Conservation (phyloP, 1,139 yeast species). For the Kodamaea arcana region DNA sequence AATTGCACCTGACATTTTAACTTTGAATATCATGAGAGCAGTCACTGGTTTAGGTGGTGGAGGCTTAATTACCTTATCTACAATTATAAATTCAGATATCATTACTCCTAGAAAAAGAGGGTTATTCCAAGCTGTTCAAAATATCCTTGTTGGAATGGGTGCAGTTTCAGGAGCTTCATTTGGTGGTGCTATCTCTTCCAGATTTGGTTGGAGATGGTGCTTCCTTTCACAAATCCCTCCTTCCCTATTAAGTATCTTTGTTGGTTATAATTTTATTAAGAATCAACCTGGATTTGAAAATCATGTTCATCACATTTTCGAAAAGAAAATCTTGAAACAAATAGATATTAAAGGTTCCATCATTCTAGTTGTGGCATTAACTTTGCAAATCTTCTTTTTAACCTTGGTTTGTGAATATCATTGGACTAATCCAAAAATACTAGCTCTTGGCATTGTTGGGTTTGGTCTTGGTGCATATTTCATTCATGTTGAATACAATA, state of each 20-base stretch:
- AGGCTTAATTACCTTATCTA: slow-evolving; percentile 25
- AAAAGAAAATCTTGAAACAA: slow-evolving; percentile 7
- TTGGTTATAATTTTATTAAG: slow-evolving; percentile 15
- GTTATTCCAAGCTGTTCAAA: slow-evolving; percentile 25
- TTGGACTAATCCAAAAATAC: slow-evolving; percentile 17
- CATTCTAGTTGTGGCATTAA: slow-evolving; percentile 20
- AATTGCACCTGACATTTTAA: slow-evolving; percentile 8
- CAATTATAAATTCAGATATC: slow-evolving; percentile 28
- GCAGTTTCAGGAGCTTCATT: slow-evolving; percentile 24
- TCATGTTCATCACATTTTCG: slow-evolving; percentile 2
- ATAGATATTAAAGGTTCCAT: slow-evolving; percentile 20
- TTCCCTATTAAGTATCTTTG: slow-evolving; percentile 16
- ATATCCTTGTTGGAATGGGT: slow-evolving; percentile 22
- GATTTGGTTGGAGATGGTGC: slow-evolving; percentile 26
- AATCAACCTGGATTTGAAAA: slow-evolving; percentile 16
- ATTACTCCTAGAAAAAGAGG: slow-evolving; percentile 24
- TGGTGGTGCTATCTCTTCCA: slow-evolving; percentile 20
- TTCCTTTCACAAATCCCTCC: slow-evolving; percentile 14
- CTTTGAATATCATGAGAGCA: slow-evolving; percentile 15
- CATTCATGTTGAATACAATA: slow-evolving; percentile 21
- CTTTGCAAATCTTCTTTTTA: slow-evolving; percentile 25
- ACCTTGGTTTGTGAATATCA: slow-evolving; percentile 21
- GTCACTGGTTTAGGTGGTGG: slow-evolving; percentile 34
- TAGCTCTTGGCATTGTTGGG: slow-evolving; percentile 12
- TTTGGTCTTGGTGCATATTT: slow-evolving; percentile 12